phyloP scores from a whole-genome alignment of 1,139 yeast species.

The Magnusiomyces suaveolens region DNA sequence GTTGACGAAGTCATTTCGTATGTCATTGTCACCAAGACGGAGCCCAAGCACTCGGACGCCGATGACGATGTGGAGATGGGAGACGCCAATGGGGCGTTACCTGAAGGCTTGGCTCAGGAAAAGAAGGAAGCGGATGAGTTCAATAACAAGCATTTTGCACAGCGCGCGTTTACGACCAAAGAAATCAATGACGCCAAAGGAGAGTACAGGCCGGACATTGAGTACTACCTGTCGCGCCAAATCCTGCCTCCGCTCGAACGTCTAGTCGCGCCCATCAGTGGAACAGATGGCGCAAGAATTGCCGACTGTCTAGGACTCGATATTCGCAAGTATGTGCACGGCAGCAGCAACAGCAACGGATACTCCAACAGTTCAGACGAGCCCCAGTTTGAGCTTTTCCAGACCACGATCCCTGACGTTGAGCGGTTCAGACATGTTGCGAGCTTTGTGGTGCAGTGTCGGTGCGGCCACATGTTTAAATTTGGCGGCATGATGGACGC shows the following conservation, averaged over 20 bases:
- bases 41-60: slow-evolving; percentile 14
- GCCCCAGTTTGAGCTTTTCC: slow-evolving; percentile 58
- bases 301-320: slow-evolving; percentile 76
- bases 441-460: slow-evolving; percentile 48
- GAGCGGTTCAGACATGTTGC: slow-evolving; percentile 70
- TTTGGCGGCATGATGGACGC: slow-evolving; percentile 59
- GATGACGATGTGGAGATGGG: slow-evolving; percentile 16
- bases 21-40: slow-evolving; percentile 43
- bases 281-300: slow-evolving; percentile 70
- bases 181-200: slow-evolving; percentile 52
- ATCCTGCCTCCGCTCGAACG: slow-evolving; percentile 87
- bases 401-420: slow-evolving; percentile 67
- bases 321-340: slow-evolving; percentile 45
- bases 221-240: slow-evolving; percentile 78
- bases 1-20: slow-evolving; percentile 88
- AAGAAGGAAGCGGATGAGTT: not conserved
- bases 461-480: slow-evolving; percentile 51
- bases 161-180: slow-evolving; percentile 68
- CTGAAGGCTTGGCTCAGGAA: not conserved
- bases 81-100: not conserved
- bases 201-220: slow-evolving; percentile 58
- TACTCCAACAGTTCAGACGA: slow-evolving; percentile 32
- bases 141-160: slow-evolving; percentile 42
- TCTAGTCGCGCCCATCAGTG: slow-evolving; percentile 74
- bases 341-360: slow-evolving; percentile 25